Percentiles rank a stretch among this genome's conserved stretches.
phyloP scores from a whole-genome alignment of 768 basidiomycete genomes.

The Kwoniella dendrophila region DNA sequence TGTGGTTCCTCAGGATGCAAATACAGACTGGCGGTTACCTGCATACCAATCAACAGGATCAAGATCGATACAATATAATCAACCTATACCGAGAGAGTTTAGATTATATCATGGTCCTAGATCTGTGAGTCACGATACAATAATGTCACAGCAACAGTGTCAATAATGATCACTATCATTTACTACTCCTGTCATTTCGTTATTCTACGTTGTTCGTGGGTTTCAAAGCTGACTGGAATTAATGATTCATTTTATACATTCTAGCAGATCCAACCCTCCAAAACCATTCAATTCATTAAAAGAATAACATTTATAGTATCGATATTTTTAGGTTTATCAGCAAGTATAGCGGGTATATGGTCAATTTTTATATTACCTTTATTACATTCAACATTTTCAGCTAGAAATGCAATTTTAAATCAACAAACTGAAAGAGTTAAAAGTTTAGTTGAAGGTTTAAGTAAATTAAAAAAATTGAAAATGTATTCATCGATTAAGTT shows the following conservation, averaged over 20 bases:
- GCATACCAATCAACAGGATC: neutral
- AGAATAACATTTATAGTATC: constrained; percentile 44
- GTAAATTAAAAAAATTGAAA: constrained; percentile 18
- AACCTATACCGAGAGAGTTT: neutral
- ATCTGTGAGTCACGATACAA: neutral
- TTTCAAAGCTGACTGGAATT: neutral
- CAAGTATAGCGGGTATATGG: constrained; percentile 40
- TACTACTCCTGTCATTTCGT: too few species aligned
- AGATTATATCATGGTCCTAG: neutral
- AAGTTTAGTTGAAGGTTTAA: constrained; percentile 25
- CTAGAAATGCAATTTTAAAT: constrained; percentile 44
- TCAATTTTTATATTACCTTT: constrained; percentile 46
- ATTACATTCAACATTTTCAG: constrained; percentile 53
- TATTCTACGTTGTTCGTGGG: too few species aligned
- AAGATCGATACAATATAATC: neutral
- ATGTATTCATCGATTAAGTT: too few species aligned
- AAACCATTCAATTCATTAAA: constrained; percentile 29
- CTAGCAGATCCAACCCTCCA: neutral
- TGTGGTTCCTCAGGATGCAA: constrained; percentile 7
- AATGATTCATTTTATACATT: too few species aligned
- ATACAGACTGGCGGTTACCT: too few species aligned
- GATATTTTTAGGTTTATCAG: constrained; percentile 39
- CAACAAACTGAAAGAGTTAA: constrained; percentile 35
- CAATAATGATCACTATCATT: neutral
- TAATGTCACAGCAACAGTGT: neutral